Evolutionary conservation across 495 filamentous ascomycete genomes (phyloP).

Genomic region (Pyrenula aspistea): DNA sequence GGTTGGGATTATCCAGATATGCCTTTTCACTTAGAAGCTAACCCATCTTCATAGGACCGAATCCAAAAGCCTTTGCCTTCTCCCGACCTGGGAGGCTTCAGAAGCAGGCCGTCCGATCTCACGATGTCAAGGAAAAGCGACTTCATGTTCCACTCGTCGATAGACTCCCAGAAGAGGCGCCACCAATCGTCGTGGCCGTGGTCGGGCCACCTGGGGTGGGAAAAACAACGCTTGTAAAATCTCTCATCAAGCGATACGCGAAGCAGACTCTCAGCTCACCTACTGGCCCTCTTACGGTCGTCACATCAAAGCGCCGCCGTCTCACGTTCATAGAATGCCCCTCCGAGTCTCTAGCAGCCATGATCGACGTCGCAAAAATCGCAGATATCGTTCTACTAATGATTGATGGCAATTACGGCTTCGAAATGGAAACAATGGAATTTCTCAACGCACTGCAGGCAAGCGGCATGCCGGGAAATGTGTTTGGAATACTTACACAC

Average conservation of each 20-base stretch:
- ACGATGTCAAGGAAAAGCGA: conserved; percentile 94
- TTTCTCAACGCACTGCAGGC: conserved; percentile 83
- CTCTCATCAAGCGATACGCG: conserved; percentile 83
- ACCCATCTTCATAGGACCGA: conserved; percentile 50
- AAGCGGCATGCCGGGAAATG: conserved; percentile 94
- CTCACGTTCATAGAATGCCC: conserved; percentile 96
- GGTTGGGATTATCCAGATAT: no score
- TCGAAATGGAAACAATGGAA: conserved; percentile 99
- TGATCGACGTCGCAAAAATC: conserved; percentile 93
- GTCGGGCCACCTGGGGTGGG: conserved; percentile 87
- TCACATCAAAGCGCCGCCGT: conserved; percentile 84
- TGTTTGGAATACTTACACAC: conserved; percentile 94
- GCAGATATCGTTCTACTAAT: conserved; percentile 92
- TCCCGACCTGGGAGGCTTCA: conserved; percentile 76
- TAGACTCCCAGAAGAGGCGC: conserved; percentile 88
- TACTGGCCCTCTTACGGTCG: conserved; percentile 83
- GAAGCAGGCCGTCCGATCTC: conserved; percentile 73
- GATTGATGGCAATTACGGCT: conserved; percentile 97
- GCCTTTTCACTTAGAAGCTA: no score
- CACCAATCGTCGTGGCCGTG: conserved; percentile 79
- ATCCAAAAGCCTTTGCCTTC: conserved; percentile 87
- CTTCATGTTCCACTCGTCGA: conserved; percentile 94
- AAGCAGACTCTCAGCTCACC: conserved; percentile 88
- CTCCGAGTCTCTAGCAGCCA: conserved; percentile 78
- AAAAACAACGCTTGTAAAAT: conserved; percentile 77